Evolutionary conservation across 805 yeast species (phyloP).

Genomic region (Zygosaccharomyces rouxii): DNA sequence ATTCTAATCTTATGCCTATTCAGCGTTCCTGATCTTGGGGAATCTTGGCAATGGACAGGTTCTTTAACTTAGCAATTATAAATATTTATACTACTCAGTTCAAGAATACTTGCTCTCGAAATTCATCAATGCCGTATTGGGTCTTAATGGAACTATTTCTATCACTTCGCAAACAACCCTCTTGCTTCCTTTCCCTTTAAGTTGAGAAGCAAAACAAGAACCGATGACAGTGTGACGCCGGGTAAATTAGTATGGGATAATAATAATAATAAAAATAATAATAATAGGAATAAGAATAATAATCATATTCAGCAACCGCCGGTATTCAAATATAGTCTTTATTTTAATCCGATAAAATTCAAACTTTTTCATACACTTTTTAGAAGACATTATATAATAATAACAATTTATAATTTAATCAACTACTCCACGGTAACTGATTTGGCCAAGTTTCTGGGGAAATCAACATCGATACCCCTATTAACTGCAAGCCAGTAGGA

Average conservation of each 20-base stretch:
- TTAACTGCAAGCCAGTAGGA: slow-evolving; percentile 95
- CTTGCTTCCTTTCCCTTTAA: slow-evolving; percentile 4
- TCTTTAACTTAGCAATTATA: background rate
- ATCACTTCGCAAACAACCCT: slow-evolving; percentile 2
- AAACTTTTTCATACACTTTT: background rate
- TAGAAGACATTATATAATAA: background rate
- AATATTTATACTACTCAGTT: slow-evolving; percentile 2
- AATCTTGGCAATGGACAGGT: too few species aligned
- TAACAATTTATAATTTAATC: background rate
- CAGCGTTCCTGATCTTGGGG: background rate
- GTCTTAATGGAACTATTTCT: background rate
- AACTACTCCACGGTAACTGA: slow-evolving; percentile 90
- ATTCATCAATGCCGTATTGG: background rate
- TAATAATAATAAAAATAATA: background rate
- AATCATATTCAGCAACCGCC: too few species aligned
- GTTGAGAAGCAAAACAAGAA: slow-evolving; percentile 8
- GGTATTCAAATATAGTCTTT: too few species aligned
- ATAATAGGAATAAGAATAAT: background rate
- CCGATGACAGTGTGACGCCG: slow-evolving; percentile 3
- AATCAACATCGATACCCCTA: slow-evolving; percentile 95
- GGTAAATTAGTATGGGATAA: background rate
- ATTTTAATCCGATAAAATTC: background rate
- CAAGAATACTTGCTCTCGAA: slow-evolving; percentile 6
- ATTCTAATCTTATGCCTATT: slow-evolving; percentile 3
- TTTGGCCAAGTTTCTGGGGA: slow-evolving; percentile 98